Evolutionary conservation across 225 moss, liverwort and hornwort genomes (phyloP).

Genomic region (Physcomitrellopsis africana): DNA sequence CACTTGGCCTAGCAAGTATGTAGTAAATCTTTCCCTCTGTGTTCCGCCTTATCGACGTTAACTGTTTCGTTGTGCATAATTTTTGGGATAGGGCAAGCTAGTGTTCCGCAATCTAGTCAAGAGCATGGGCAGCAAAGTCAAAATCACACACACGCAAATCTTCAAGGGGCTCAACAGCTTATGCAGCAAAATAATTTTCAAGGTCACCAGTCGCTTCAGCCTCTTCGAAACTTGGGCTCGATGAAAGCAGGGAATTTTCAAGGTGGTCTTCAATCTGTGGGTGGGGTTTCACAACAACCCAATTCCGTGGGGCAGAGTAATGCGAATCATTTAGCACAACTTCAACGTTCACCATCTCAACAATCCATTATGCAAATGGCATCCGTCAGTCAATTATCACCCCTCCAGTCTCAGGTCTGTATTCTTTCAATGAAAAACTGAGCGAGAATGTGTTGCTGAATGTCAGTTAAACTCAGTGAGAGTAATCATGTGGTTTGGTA

Average conservation of each 20-base stretch:
- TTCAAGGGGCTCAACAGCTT: slow-evolving; percentile 53
- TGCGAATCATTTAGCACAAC: slow-evolving; percentile 54
- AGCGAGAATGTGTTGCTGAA: neutral
- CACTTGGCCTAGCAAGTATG: slow-evolving; percentile 15
- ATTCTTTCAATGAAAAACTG: neutral
- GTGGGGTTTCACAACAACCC: slow-evolving; percentile 46
- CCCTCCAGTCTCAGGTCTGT: slow-evolving; percentile 59
- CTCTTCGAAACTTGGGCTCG: slow-evolving; percentile 47
- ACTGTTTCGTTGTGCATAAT: slow-evolving; percentile 12
- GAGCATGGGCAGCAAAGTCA: slow-evolving; percentile 56
- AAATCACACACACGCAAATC: slow-evolving; percentile 47
- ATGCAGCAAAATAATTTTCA: slow-evolving; percentile 44
- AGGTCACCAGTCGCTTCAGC: slow-evolving; percentile 53
- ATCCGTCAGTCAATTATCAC: slow-evolving; percentile 44
- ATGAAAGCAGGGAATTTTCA: slow-evolving; percentile 57
- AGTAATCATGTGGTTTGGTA: slow-evolving; percentile 18
- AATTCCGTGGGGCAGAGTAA: slow-evolving; percentile 50
- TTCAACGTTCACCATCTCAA: slow-evolving; percentile 56
- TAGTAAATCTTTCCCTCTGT: slow-evolving; percentile 3
- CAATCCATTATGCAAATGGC: slow-evolving; percentile 52
- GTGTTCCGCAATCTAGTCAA: slow-evolving; percentile 44
- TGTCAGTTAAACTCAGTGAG: neutral
- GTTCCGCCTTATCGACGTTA: slow-evolving; percentile 10
- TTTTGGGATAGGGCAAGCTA: slow-evolving; percentile 45
- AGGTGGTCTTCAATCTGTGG: slow-evolving; percentile 44